phyloP scores from a whole-genome alignment of 345 rosid species.

The Hirschfeldia incana region DNA sequence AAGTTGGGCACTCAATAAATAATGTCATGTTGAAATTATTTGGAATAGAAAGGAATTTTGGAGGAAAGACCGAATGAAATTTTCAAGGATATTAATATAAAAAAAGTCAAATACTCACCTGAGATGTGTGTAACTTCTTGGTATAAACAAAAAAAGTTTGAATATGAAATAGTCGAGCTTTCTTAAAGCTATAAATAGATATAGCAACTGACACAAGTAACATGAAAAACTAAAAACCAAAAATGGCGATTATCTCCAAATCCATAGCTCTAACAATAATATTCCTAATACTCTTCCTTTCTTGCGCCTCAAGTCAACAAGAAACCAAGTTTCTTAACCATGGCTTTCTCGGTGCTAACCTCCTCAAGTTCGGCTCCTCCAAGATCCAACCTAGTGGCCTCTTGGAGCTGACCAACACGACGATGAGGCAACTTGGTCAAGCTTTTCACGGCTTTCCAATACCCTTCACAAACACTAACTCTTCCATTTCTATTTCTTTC shows the following conservation, averaged over 20 bases:
- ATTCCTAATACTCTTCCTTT: slow-evolving; percentile 6
- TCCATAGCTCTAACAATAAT: slow-evolving; percentile 1
- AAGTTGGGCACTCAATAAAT: not conserved
- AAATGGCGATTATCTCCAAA: slow-evolving; percentile 17
- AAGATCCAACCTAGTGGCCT: slow-evolving; percentile 48
- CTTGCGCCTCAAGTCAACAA: slow-evolving; percentile 33
- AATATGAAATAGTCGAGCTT: slow-evolving; percentile 12
- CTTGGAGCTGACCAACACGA: slow-evolving; percentile 56
- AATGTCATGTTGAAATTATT: slow-evolving; percentile 2
- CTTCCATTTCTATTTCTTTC: slow-evolving; percentile 28
- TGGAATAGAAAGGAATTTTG: not conserved
- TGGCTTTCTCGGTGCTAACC: slow-evolving; percentile 45
- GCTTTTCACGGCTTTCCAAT: slow-evolving; percentile 50
- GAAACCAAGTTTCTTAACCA: slow-evolving; percentile 42
- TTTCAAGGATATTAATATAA: slow-evolving; percentile 13
- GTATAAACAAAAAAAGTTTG: slow-evolving; percentile 18
- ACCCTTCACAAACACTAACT: slow-evolving; percentile 22
- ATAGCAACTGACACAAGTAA: not conserved
- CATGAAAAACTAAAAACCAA: not conserved
- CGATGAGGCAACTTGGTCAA: slow-evolving; percentile 42
- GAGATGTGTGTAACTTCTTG: not conserved
- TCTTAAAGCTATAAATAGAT: slow-evolving; percentile 22
- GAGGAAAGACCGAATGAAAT: slow-evolving; percentile 10
- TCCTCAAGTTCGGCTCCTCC: slow-evolving; percentile 45
- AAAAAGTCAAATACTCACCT: slow-evolving; percentile 24